These are phyloP conservation scores for Saprolegnia diclina DNA, from an alignment of 352 stramenopile genomes.

Conservation along the genomic window DNA sequence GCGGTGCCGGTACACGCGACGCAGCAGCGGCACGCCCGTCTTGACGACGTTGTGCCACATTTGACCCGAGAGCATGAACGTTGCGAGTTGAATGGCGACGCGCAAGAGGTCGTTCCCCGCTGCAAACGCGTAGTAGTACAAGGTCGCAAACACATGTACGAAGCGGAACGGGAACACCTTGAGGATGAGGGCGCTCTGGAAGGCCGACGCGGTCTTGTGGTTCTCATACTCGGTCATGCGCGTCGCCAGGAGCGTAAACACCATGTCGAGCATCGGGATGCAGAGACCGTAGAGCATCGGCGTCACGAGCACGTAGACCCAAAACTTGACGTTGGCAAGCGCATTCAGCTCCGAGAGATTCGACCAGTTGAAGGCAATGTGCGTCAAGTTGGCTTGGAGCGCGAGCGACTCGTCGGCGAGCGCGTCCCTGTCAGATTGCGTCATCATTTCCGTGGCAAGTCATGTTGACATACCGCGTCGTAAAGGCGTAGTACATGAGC, in stretches of 20 bases:
- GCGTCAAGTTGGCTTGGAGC: conserved; percentile 40
- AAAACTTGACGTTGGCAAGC: conserved; percentile 71
- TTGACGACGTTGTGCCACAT: conserved; percentile 92
- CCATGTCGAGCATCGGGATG: conserved; percentile 68
- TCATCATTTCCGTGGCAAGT: conserved; percentile 32
- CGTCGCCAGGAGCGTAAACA: conserved; percentile 82
- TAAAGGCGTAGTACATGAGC: conserved; percentile 64
- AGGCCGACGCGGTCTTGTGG: conserved; percentile 77
- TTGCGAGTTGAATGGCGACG: conserved; percentile 88
- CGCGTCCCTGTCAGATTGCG: conserved; percentile 6
- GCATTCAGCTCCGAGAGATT: conserved; percentile 44
- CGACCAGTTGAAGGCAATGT: conserved; percentile 48
- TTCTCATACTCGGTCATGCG: conserved; percentile 93
- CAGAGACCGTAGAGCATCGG: conserved; percentile 81
- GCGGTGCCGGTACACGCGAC: conserved; percentile 38
- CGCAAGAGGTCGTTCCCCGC: conserved; percentile 67
- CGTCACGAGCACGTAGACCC: conserved; percentile 80
- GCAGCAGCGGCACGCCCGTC: conserved; percentile 75
- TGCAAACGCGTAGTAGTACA: conserved; percentile 92
- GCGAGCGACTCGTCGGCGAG: conserved; percentile 27
- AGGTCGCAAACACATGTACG: conserved; percentile 93
- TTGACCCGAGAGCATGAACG: conserved; percentile 92
- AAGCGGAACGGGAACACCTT: conserved; percentile 99
- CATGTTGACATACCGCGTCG: conserved; percentile 49
- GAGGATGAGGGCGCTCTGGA: conserved; percentile 92